A percentile compares a stretch with the other conserved stretches of the same genome.
Conservation (phyloP, 306 rosid species). For the Trichosanthes truncata region DNA sequence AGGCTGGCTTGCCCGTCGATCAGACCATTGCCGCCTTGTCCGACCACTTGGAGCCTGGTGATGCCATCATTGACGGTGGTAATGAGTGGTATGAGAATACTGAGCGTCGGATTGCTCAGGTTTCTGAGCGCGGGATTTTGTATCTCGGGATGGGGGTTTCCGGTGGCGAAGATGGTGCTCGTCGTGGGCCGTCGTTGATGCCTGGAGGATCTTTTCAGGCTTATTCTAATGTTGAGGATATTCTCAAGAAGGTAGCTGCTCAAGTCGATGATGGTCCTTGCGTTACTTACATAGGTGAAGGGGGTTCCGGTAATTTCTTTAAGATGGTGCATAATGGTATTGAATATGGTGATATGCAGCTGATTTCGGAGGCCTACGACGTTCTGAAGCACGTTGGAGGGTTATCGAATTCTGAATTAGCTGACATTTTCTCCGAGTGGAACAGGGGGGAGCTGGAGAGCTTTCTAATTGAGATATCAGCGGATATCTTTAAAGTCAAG, state of each 20-base stretch:
- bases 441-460: slow-evolving; percentile 84
- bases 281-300: slow-evolving; percentile 78
- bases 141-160: slow-evolving; percentile 92
- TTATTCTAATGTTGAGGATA: slow-evolving; percentile 52
- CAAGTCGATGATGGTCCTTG: slow-evolving; percentile 94
- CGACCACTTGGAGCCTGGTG: slow-evolving; percentile 76
- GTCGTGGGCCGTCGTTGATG: slow-evolving; percentile 80
- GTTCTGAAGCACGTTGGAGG: slow-evolving; percentile 76
- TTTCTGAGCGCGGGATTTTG: slow-evolving; percentile 31
- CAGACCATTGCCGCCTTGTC: slow-evolving; percentile 73
- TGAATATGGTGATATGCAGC: slow-evolving; percentile 89
- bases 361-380: slow-evolving; percentile 86
- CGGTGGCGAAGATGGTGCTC: slow-evolving; percentile 96
- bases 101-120: slow-evolving; percentile 60
- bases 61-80: slow-evolving; percentile 78
- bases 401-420: slow-evolving; percentile 49
- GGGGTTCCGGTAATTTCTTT: slow-evolving; percentile 80
- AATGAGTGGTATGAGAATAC: slow-evolving; percentile 93
- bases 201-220: slow-evolving; percentile 77
- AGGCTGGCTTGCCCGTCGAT: slow-evolving; percentile 87
- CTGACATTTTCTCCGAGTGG: slow-evolving; percentile 69
- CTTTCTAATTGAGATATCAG: slow-evolving; percentile 71
- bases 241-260: slow-evolving; percentile 64
- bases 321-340: slow-evolving; percentile 96
- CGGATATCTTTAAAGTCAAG: slow-evolving; percentile 74